Percentiles rank a stretch among this genome's conserved stretches.
phyloP scores from a whole-genome alignment of 345 rosid genomes.

The Gossypium arboreum region DNA sequence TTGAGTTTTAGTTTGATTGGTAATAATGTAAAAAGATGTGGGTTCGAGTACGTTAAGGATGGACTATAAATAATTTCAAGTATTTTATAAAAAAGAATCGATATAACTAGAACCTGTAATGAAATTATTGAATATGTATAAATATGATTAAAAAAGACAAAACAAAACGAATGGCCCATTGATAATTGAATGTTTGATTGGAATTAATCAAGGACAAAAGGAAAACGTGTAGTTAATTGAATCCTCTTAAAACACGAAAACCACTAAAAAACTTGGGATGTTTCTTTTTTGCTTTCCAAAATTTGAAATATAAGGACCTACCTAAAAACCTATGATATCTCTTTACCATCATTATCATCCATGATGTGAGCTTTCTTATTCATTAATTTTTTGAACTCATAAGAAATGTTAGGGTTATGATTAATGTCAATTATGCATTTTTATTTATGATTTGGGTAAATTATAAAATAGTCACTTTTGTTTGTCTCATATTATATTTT shows the following conservation, averaged over 20 bases:
- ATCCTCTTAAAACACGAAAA: background rate
- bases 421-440: too few species aligned
- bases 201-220: background rate
- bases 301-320: background rate
- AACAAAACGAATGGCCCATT: background rate
- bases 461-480: too few species aligned
- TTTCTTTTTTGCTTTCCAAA: background rate
- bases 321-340: background rate
- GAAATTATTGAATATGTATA: too few species aligned
- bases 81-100: accelerated
- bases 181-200: background rate
- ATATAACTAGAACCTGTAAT: too few species aligned
- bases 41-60: too few species aligned
- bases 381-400: too few species aligned
- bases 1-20: too few species aligned
- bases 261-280: background rate
- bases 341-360: background rate
- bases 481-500: too few species aligned
- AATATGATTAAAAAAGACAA: too few species aligned
- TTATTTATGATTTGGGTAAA: too few species aligned
- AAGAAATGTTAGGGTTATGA: background rate
- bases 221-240: conserved; percentile 1
- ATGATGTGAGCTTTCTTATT: background rate
- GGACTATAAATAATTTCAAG: accelerated
- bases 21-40: background rate